These are phyloP conservation scores for Selenicereus undatus DNA, from an alignment of 148 eudicot genomes.

Conservation along the genomic window DNA sequence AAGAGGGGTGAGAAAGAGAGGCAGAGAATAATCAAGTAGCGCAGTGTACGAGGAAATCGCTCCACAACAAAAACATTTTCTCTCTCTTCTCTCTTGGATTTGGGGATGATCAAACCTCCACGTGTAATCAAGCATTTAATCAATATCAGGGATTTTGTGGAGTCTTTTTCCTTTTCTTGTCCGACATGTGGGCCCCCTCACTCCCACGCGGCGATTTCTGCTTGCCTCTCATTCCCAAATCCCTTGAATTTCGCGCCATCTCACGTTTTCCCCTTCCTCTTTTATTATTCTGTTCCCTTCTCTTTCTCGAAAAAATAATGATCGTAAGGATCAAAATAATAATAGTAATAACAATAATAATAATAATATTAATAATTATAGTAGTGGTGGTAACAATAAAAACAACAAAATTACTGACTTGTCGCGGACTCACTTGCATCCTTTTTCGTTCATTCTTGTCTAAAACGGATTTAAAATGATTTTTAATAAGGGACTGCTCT, in stretches of 20 bases:
- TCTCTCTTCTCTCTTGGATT: background rate
- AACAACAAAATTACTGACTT: too few relatives aligned
- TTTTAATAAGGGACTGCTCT: too few relatives aligned
- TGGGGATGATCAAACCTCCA: background rate
- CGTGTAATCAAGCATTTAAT: background rate
- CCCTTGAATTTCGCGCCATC: background rate
- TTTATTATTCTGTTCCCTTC: background rate
- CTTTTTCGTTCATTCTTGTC: too few relatives aligned
- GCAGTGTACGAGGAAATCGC: slow-evolving; percentile 4
- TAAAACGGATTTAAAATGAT: too few relatives aligned
- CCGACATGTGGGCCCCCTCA: background rate
- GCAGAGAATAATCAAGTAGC: background rate
- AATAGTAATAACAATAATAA: too few relatives aligned
- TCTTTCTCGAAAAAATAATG: too few relatives aligned
- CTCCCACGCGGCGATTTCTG: background rate
- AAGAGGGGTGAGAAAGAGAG: background rate
- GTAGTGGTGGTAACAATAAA: too few relatives aligned
- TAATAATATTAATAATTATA: too few relatives aligned
- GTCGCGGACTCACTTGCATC: too few relatives aligned
- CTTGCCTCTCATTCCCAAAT: background rate
- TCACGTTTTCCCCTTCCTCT: background rate
- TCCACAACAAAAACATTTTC: background rate
- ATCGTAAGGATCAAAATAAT: too few relatives aligned
- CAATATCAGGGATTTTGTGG: background rate
- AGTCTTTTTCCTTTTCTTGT: background rate